Evolutionary conservation across 2,329 filamentous ascomycete genomes (phyloP).

Genomic region (Davidsoniella virescens): DNA sequence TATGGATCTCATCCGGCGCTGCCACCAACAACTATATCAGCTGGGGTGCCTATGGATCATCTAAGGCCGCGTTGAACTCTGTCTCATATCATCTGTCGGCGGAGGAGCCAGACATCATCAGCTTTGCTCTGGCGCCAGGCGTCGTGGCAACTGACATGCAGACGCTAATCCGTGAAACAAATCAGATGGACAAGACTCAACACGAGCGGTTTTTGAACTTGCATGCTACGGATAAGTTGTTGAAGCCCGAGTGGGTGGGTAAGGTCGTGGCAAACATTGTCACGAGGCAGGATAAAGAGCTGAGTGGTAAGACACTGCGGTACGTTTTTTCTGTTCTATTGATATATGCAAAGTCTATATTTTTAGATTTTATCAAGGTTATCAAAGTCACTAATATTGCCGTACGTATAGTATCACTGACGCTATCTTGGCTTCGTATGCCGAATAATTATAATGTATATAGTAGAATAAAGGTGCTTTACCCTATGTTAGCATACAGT

Average conservation of each 20-base stretch:
- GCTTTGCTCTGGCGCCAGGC: constrained; percentile 59
- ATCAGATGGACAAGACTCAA: constrained; percentile 34
- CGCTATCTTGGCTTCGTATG: constrained; percentile 34
- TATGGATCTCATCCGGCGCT: constrained; percentile 71
- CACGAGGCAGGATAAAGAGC: constrained; percentile 41
- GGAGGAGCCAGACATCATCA: constrained; percentile 64
- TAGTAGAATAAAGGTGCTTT: constrained; percentile 15
- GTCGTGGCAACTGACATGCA: constrained; percentile 87
- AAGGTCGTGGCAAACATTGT: constrained; percentile 71
- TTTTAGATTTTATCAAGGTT: background rate
- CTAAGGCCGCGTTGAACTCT: constrained; percentile 74
- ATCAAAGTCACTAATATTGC: background rate
- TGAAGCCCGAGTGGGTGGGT: constrained; percentile 72
- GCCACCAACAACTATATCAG: constrained; percentile 46
- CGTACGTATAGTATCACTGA: constrained; percentile 7
- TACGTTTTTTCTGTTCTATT: constrained; percentile 26
- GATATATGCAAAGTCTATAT: background rate
- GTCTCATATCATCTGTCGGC: constrained; percentile 53
- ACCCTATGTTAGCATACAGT: background rate
- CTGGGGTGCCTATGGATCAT: constrained; percentile 70
- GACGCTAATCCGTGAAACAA: constrained; percentile 51
- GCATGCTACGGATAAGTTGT: constrained; percentile 52
- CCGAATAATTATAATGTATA: constrained; percentile 15
- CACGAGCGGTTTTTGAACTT: constrained; percentile 54
- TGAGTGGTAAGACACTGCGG: constrained; percentile 65